Base-by-base conservation (phyloP, 768 basidiomycete genomes). In the Sarcomyxa edulis region DNA sequence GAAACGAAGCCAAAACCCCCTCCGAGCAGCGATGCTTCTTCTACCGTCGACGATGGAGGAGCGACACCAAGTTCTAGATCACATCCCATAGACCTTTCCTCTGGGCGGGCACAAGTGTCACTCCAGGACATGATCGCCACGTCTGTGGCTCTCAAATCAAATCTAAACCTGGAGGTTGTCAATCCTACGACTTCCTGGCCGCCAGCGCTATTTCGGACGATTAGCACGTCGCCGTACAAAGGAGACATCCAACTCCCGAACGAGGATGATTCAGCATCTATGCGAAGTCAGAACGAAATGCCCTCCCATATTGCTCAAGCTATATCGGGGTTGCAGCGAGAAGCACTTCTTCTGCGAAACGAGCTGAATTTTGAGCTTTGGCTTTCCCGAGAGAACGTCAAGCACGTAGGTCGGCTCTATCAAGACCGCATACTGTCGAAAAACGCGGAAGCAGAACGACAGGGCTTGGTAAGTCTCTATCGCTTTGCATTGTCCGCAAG, bases 301-400 rank as follows among this genome's bases (percentile, higher is more conserved):
- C 68, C 76, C 7, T 47, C 62, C 5, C 73, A 74, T 48, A 66
- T 78, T n/a, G 66, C 67, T n/a, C 72, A 78, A 38, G 80, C 78
- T 7, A 77, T 92, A 21, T 72, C 80, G 10, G 69, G 65, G 5
- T 63, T 93, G 42, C 90, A 93, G 56, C 69, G 83, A 30, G 86
- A 92, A 51, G 69, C 85, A 2, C 57, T 90, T 2, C 58, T 90
- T 20, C 64, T 92, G 20, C 70, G 83, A 34, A 88, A 80, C 52
- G 88, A 92, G 47, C 74, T 92, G 28, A 88, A 89, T 53, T 88
- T 91, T 44, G 85, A 92, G 61, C 65, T 82, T 18, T 93, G 88
- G 85, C 63, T 85, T 28, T 80, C 85, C 41, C 70, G 85, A 46
- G 81, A 90, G 58, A 88, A 89, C 42, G 72, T 84, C 36, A 77